These are phyloP conservation scores for Colletotrichum agaves DNA, from an alignment of 2,329 filamentous ascomycete genomes.

Conservation along the genomic window DNA sequence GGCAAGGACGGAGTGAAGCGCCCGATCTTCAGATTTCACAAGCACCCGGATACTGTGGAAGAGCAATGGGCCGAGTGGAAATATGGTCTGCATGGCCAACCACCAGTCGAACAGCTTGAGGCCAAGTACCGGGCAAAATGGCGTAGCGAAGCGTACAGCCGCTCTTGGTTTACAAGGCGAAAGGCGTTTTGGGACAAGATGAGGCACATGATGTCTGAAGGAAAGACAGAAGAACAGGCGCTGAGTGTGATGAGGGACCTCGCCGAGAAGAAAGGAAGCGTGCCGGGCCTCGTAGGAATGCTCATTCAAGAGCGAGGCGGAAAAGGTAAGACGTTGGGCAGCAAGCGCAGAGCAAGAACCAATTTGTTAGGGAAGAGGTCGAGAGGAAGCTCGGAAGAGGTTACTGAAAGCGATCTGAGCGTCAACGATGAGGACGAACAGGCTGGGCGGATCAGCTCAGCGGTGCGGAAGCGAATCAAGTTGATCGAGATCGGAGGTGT, in stretches of 20 bases:
- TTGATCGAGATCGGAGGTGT: not conserved
- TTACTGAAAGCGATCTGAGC: not conserved
- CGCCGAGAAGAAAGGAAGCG: not conserved
- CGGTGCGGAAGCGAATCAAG: not conserved
- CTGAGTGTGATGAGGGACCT: constrained; percentile 11
- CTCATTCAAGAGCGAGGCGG: constrained; percentile 7
- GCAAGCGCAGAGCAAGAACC: not conserved
- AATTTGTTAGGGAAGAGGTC: no score
- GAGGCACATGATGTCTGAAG: constrained; percentile 19
- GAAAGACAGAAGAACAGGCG: constrained; percentile 22
- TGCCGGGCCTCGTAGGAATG: constrained; percentile 14
- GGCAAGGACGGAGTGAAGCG: constrained; percentile 5
- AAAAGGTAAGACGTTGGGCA: not conserved
- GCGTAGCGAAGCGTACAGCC: constrained; percentile 22
- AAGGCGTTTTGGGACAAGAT: constrained; percentile 34
- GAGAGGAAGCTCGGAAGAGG: not conserved
- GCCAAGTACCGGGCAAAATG: constrained; percentile 28
- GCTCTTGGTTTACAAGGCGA: constrained; percentile 35
- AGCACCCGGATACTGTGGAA: constrained; percentile 21
- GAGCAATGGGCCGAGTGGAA: constrained; percentile 38
- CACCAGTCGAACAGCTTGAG: constrained; percentile 28
- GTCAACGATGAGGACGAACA: not conserved
- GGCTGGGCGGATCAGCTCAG: no score
- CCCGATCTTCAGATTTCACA: constrained; percentile 31
- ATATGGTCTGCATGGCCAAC: constrained; percentile 25